These are phyloP conservation scores for Hura crepitans DNA, from an alignment of 441 rosid genomes.

Conservation along the genomic window DNA sequence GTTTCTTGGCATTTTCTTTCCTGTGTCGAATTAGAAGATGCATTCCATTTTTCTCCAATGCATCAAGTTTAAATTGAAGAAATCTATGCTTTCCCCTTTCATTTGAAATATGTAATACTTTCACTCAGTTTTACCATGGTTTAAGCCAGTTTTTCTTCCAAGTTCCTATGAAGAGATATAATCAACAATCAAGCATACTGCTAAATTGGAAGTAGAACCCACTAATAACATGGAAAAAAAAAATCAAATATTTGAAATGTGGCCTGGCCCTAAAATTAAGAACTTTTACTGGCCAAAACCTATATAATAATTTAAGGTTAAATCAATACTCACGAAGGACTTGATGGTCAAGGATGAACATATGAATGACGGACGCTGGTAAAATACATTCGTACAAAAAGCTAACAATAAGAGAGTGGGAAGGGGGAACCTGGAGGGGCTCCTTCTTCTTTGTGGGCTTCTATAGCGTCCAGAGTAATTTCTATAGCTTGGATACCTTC, in stretches of 20 bases:
- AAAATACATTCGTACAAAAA: background rate
- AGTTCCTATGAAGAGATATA: background rate
- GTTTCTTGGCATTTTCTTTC: background rate
- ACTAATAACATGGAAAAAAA: background rate
- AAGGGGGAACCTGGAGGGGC: conserved; percentile 65
- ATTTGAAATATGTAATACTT: background rate
- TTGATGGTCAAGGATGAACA: background rate
- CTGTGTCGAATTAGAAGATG: background rate
- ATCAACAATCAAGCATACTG: background rate
- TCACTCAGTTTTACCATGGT: background rate
- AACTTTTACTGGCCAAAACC: background rate
- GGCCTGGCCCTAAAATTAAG: background rate
- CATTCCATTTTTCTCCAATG: background rate
- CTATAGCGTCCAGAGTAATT: conserved; percentile 52
- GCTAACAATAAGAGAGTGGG: background rate
- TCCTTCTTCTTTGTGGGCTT: conserved; percentile 69
- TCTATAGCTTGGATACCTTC: conserved; percentile 60
- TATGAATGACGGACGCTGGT: too few species aligned
- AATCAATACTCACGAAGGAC: background rate
- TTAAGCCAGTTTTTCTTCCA: background rate
- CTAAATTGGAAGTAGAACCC: background rate
- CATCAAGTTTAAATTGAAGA: background rate
- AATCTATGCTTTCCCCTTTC: background rate
- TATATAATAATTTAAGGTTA: background rate
- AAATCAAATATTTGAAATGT: background rate